Evolutionary conservation across 495 filamentous ascomycete genomes (phyloP).

Genomic region (Sphaerosporella brunnea): DNA sequence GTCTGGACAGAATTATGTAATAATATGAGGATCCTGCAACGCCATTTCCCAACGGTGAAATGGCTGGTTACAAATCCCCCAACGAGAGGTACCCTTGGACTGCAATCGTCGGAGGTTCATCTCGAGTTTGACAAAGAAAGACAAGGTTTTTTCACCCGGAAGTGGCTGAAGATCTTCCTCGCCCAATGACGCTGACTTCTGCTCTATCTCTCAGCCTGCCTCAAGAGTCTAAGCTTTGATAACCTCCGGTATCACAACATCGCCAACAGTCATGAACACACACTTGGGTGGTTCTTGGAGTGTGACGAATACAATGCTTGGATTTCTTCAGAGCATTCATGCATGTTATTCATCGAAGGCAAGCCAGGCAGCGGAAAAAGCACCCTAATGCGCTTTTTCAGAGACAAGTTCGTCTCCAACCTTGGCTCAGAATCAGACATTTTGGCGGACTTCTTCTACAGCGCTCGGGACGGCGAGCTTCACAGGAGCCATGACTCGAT

Average conservation of each 20-base stretch:
- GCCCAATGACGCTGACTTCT: not conserved
- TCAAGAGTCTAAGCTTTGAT: not conserved
- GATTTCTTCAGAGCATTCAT: not conserved
- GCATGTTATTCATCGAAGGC: constrained; percentile 8
- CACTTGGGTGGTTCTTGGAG: constrained; percentile 3
- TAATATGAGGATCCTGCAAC: too few relatives aligned
- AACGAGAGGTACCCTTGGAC: too few relatives aligned
- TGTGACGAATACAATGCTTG: constrained; percentile 3
- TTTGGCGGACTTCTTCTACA: constrained; percentile 5
- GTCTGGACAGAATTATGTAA: too few relatives aligned
- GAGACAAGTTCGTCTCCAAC: not conserved
- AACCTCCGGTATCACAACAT: constrained; percentile 7
- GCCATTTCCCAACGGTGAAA: too few relatives aligned
- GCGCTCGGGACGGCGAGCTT: not conserved
- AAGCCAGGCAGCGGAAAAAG: constrained; percentile 12
- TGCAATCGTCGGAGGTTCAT: too few relatives aligned
- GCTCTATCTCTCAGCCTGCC: not conserved
- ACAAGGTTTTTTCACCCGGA: constrained; percentile 5
- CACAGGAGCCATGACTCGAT: not conserved
- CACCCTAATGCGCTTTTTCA: constrained; percentile 6
- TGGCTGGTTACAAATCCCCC: too few relatives aligned
- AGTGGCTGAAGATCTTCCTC: too few relatives aligned
- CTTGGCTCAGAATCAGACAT: not conserved
- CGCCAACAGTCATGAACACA: not conserved
- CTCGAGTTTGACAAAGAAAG: constrained; percentile 3